Conservation (phyloP, 2,329 filamentous ascomycete species). For the Ophiostoma sp. region DNA sequence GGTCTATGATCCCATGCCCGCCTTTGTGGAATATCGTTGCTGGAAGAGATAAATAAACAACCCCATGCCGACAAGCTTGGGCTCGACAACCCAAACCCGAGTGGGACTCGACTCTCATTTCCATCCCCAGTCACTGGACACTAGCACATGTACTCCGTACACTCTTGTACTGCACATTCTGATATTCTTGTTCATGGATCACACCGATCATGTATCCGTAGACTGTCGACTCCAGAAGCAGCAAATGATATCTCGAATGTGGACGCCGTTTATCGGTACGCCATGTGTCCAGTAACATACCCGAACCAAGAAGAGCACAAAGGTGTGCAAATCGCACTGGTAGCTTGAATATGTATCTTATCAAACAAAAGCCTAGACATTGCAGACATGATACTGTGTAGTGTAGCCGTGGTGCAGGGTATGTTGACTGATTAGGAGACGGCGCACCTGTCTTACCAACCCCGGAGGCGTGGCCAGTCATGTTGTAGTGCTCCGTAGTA, state of each 20-base stretch:
- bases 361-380: not conserved
- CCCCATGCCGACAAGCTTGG: not conserved
- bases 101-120: not conserved
- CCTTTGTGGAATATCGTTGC: too few species aligned
- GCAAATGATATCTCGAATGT: not conserved
- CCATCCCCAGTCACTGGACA: not conserved
- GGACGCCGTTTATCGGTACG: not conserved
- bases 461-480: not conserved
- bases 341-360: too few species aligned
- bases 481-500: not conserved
- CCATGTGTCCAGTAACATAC: not conserved
- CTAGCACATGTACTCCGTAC: not conserved
- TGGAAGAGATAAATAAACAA: not conserved
- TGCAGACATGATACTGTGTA: not conserved
- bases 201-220: not conserved
- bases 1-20: too few species aligned
- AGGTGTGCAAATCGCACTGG: too few species aligned
- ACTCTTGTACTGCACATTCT: not conserved
- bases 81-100: not conserved
- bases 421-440: not conserved
- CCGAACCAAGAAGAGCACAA: too few species aligned
- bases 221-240: not conserved
- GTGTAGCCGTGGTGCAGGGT: too few species aligned
- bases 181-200: not conserved
- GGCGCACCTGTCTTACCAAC: too few species aligned